Percentiles rank a stretch among this genome's conserved stretches.
These are phyloP conservation scores for Elsinoe perseae DNA, from an alignment of 2,329 filamentous ascomycete species.

Conservation along the genomic window DNA sequence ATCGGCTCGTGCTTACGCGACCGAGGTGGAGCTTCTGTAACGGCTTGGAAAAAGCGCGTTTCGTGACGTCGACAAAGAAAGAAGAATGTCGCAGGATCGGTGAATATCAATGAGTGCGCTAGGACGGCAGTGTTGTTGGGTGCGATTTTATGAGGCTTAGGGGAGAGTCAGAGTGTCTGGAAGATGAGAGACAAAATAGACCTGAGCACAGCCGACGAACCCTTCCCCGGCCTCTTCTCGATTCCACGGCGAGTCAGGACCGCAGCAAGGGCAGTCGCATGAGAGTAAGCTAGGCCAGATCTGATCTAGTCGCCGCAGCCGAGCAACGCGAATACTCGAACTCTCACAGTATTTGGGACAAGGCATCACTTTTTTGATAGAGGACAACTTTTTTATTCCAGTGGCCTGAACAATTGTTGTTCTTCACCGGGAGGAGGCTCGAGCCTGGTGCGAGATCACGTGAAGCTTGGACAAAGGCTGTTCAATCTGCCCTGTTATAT, in stretches of 20 bases:
- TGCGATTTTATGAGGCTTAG: not conserved
- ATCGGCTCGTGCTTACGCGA: conserved; percentile 17
- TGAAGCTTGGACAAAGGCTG: conserved; percentile 11
- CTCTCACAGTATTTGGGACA: not conserved
- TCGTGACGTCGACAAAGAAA: not conserved
- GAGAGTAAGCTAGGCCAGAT: not conserved
- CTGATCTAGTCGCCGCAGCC: not conserved
- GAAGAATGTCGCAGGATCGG: conserved; percentile 1
- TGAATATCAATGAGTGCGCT: conserved; percentile 3
- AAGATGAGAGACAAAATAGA: not conserved
- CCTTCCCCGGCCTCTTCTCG: conserved; percentile 12
- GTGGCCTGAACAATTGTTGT: not conserved
- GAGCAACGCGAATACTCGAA: not conserved
- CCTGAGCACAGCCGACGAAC: conserved; percentile 3
- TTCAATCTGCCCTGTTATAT: not conserved
- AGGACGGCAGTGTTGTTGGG: not conserved
- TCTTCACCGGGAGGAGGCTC: not conserved
- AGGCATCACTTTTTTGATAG: not conserved
- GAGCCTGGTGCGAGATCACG: not conserved
- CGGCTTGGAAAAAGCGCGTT: conserved; percentile 12
- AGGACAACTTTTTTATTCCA: not conserved
- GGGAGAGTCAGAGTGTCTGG: not conserved
- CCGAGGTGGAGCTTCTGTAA: conserved; percentile 14
- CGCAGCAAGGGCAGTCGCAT: not conserved
- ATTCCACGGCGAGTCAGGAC: conserved; percentile 5